Evolutionary conservation across 345 rosid genomes (phyloP).

Genomic region (Rhizophora apiculata): DNA sequence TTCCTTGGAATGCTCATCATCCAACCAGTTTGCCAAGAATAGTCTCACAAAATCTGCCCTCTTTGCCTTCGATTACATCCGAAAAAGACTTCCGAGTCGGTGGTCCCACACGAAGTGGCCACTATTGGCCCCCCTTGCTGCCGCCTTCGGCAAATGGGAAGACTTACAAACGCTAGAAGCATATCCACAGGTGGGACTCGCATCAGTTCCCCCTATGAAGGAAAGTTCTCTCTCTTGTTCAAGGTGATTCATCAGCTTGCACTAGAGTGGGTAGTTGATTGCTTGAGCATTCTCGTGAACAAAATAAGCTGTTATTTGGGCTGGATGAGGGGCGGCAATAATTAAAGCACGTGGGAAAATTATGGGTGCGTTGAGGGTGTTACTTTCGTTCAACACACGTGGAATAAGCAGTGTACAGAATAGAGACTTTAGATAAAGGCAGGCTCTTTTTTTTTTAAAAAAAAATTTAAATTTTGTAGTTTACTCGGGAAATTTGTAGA

Average conservation of each 20-base stretch:
- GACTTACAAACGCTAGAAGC: background rate
- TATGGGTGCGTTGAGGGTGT: background rate
- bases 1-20: constrained; percentile 24
- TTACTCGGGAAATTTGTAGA: constrained; percentile 21
- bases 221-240: constrained; percentile 13
- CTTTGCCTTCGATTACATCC: too few relatives aligned
- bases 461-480: too few relatives aligned
- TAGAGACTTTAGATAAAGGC: background rate
- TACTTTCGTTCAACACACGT: constrained; percentile 30
- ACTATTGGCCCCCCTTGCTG: constrained; percentile 15
- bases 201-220: constrained; percentile 12
- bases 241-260: constrained; percentile 14
- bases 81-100: background rate
- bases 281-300: constrained; percentile 6
- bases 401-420: constrained; percentile 31
- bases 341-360: background rate
- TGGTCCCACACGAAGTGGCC: constrained; percentile 9
- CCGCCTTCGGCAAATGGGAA: constrained; percentile 20
- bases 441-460: constrained; percentile 1
- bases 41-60: too few relatives aligned
- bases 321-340: constrained; percentile 21
- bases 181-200: background rate
- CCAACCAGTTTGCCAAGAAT: background rate
- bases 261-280: constrained; percentile 11
- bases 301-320: constrained; percentile 3